phyloP scores from a whole-genome alignment of 2,329 filamentous ascomycete genomes.

The Aureobasidium sp. region DNA sequence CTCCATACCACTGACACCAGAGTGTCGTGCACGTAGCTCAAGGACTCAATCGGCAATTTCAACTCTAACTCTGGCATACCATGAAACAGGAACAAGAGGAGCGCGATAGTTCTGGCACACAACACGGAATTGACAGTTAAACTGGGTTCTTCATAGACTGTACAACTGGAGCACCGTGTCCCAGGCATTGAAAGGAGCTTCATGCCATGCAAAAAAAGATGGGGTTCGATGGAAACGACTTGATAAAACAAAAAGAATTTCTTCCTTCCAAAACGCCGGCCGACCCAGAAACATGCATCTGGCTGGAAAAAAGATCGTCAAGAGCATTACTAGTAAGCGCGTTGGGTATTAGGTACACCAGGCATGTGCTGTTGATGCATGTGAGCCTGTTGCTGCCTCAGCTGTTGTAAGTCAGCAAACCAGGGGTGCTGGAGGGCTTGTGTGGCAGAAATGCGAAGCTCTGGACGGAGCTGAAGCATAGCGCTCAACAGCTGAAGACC shows the following conservation, averaged over 20 bases:
- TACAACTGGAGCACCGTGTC: not conserved
- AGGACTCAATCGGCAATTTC: too few species aligned
- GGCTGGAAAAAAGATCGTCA: not conserved
- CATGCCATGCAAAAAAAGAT: not conserved
- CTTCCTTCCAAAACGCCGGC: not conserved
- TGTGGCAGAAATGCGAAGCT: slow-evolving; percentile 79
- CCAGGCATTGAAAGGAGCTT: not conserved
- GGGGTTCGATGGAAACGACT: not conserved
- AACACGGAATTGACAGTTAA: not conserved
- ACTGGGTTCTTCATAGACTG: not conserved
- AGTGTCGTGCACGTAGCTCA: not conserved
- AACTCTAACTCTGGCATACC: not conserved
- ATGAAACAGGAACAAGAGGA: not conserved
- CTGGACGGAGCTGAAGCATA: slow-evolving; percentile 88
- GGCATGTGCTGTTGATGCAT: slow-evolving; percentile 15
- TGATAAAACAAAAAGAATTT: not conserved
- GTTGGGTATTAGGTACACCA: slow-evolving; percentile 12
- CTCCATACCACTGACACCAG: not conserved
- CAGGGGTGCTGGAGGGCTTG: slow-evolving; percentile 85
- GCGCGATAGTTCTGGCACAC: not conserved
- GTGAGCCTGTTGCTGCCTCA: slow-evolving; percentile 12
- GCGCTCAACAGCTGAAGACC: slow-evolving; percentile 80
- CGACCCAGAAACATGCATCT: not conserved
- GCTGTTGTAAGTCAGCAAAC: slow-evolving; percentile 68
- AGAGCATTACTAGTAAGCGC: slow-evolving; percentile 12